Conservation (phyloP, 1,139 yeast genomes). For the Blastobotrys aristatus region DNA sequence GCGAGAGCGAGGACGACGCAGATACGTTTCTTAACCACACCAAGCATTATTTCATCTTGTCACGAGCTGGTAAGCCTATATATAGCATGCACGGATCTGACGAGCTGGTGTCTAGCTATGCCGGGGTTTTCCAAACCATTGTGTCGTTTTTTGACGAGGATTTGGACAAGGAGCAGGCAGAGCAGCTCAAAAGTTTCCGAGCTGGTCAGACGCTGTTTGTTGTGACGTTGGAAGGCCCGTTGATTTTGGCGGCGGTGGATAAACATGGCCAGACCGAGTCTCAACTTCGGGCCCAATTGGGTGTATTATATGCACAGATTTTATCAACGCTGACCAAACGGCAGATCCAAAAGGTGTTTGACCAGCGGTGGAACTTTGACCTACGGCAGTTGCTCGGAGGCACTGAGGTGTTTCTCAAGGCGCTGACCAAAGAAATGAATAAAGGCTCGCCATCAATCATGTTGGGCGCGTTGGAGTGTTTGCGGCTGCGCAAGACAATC, state of each 20-base stretch:
- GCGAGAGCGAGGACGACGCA: conserved; percentile 6
- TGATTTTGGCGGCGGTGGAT: conserved; percentile 71
- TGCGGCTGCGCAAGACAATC: conserved; percentile 44
- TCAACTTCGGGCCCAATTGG: conserved; percentile 61
- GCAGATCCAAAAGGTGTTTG: conserved; percentile 62
- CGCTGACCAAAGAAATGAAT: conserved; percentile 53
- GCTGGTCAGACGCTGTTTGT: conserved; percentile 48
- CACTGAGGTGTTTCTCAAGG: conserved; percentile 56
- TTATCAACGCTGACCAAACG: conserved; percentile 74
- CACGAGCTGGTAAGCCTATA: conserved; percentile 90
- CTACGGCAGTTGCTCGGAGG: conserved; percentile 70
- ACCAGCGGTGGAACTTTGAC: conserved; percentile 74
- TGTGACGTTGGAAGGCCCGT: conserved; percentile 60
- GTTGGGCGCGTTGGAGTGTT: conserved; percentile 58
- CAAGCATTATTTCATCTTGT: conserved; percentile 77
- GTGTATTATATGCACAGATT: conserved; percentile 72
- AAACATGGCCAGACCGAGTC: conserved; percentile 48
- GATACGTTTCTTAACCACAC: conserved; percentile 41
- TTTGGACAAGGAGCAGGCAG: conserved; percentile 9
- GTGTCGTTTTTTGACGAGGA: conserved; percentile 49
- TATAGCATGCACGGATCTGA: conserved; percentile 78
- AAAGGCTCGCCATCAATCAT: conserved; percentile 51
- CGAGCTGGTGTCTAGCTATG: conserved; percentile 62
- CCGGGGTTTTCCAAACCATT: conserved; percentile 60
- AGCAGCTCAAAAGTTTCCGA: conserved; percentile 26